Base-by-base conservation (phyloP, 768 basidiomycete species). In the Suillus plorans region DNA sequence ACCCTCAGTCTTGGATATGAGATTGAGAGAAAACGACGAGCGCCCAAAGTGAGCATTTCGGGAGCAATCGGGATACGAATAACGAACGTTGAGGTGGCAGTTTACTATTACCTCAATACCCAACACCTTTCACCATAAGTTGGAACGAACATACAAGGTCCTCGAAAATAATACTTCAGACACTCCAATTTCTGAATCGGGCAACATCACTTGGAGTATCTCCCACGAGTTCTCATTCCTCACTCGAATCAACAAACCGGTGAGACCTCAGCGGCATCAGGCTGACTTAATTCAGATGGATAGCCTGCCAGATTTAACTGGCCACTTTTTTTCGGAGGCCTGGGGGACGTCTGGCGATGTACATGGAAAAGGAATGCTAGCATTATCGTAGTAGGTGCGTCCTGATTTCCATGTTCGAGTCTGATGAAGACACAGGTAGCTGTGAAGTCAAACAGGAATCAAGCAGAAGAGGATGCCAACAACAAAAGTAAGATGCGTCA, bases 321-420 rank as follows among this genome's bases (percentile, higher is more conserved):
- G 75, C 75, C 39, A 64, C 37, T 0, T 75, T 75, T 75, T 0
- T 64, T 69, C 45, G 73, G 73, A 1, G 75, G 73, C 28, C 75
- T 76, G 64, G 75, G 73, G 18, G 74, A 74, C 2, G 49, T 74
- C 59, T 74, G 75, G 73, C 44, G 61, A 5, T 76, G 75, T 25
- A n/a, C 42, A 20, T 47, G 69, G 36, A 52, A 9, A 41, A 61
- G 0, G 3, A 39, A 20, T n/a, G 14, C 52, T 41, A 2, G 37
- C 4, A 42, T 62, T 58, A 6, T 42, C 9, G 57, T 28, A 28
- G 57, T 59, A 20, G 28, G 53, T 5, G 16, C 9, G 20, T 34
- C 4, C 37, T 16, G 2, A 59, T 39, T 56, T 20, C 20, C 31
- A 22, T 60, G 3, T 58, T 13, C 2, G 13, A 41, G 9, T 57